These are phyloP conservation scores for Carpinus fangiana DNA, from an alignment of 306 rosid species.

Conservation along the genomic window DNA sequence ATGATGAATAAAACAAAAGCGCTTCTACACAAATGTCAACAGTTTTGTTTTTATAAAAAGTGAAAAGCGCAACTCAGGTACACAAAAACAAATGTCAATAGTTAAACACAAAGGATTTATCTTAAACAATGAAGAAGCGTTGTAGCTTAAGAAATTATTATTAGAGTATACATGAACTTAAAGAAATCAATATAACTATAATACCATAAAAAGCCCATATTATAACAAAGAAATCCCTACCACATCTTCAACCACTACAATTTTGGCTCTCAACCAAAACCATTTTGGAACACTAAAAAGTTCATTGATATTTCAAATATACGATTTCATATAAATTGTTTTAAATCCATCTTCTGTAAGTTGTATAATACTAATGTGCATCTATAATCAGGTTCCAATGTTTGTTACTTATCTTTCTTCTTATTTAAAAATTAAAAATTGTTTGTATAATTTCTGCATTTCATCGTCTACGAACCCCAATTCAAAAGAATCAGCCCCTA, in stretches of 20 bases:
- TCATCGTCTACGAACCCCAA: neutral
- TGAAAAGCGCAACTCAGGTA: no score
- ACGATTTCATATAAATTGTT: no score
- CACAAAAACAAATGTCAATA: no score
- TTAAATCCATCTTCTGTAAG: neutral
- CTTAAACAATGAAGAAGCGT: constrained; percentile 3
- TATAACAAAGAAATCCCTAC: neutral
- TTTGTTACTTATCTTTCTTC: neutral
- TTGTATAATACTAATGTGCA: neutral
- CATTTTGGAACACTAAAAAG: no score
- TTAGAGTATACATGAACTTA: neutral
- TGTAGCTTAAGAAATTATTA: neutral
- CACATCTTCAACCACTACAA: neutral
- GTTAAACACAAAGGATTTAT: neutral
- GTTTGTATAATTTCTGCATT: neutral
- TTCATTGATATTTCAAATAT: neutral
- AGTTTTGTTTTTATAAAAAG: no score
- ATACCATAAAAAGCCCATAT: neutral
- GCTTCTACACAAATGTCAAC: neutral
- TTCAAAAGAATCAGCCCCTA: neutral
- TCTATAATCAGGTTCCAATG: neutral
- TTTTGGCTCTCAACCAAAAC: no score
- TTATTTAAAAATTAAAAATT: neutral
- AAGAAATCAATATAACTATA: neutral
- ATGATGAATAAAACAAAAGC: constrained; percentile 2